Conservation (phyloP, 2,329 filamentous ascomycete genomes). For the Phaeosphaeria sp. region DNA sequence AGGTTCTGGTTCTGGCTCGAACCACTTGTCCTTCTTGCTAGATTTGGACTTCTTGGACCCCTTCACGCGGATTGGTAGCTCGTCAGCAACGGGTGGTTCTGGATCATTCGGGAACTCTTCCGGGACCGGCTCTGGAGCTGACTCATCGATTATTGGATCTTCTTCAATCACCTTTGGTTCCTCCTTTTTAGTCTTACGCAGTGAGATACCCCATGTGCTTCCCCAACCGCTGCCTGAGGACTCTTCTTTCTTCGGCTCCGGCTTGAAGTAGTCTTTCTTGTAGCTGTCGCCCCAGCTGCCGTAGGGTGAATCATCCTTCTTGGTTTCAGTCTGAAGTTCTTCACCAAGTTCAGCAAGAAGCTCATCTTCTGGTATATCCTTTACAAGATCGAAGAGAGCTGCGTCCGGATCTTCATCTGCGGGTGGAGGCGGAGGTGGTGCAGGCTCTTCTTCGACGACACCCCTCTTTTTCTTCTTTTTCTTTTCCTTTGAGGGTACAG, state of each 20-base stretch:
- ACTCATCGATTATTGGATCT: slow-evolving; percentile 14
- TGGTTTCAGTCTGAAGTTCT: slow-evolving; percentile 17
- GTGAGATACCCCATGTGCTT: slow-evolving; percentile 54
- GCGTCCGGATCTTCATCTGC: slow-evolving; percentile 33
- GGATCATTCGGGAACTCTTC: slow-evolving; percentile 12
- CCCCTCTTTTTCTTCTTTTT: slow-evolving; percentile 40
- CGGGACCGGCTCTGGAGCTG: slow-evolving; percentile 10
- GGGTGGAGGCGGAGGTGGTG: slow-evolving; percentile 21
- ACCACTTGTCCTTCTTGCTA: slow-evolving; percentile 44
- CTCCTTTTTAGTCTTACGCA: slow-evolving; percentile 53
- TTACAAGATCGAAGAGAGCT: slow-evolving; percentile 42
- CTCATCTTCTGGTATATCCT: slow-evolving; percentile 40
- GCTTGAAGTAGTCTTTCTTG: slow-evolving; percentile 11
- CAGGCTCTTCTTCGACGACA: slow-evolving; percentile 25
- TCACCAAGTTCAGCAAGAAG: slow-evolving; percentile 47
- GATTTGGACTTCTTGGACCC: slow-evolving; percentile 43
- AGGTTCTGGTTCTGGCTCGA: slow-evolving; percentile 18
- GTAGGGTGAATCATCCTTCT: slow-evolving; percentile 28
- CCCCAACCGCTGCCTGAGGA: slow-evolving; percentile 37
- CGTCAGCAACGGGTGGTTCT: slow-evolving; percentile 29
- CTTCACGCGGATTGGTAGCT: slow-evolving; percentile 41
- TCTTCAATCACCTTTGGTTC: slow-evolving; percentile 42
- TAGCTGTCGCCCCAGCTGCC: slow-evolving; percentile 48
- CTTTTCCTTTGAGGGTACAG: slow-evolving; percentile 33
- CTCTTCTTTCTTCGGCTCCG: slow-evolving; percentile 31